phyloP scores from a whole-genome alignment of 495 filamentous ascomycete species.

The Hamigera avellanea region DNA sequence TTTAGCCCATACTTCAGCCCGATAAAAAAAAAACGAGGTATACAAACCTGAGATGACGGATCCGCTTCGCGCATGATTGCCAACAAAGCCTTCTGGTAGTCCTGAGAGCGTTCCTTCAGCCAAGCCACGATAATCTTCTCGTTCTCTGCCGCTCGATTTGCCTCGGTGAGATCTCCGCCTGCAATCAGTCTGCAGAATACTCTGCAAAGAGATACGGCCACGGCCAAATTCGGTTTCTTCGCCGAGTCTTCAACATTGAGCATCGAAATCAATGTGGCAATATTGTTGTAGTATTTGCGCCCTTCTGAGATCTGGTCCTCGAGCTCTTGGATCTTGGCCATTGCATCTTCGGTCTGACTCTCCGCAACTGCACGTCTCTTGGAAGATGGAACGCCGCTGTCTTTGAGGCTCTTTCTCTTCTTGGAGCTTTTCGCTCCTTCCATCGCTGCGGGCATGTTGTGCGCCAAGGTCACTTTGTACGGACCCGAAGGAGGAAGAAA shows the following conservation, averaged over 20 bases:
- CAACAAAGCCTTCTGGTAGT: constrained; percentile 51
- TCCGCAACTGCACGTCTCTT: constrained; percentile 35
- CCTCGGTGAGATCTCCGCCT: constrained; percentile 55
- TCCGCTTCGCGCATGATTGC: constrained; percentile 42
- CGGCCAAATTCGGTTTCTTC: constrained; percentile 39
- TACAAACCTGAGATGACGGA: constrained; percentile 28
- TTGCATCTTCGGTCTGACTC: constrained; percentile 33
- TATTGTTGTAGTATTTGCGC: constrained; percentile 86
- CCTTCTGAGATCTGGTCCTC: constrained; percentile 74
- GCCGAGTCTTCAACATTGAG: constrained; percentile 35
- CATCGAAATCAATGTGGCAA: constrained; percentile 56
- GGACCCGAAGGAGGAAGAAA: too few relatives aligned
- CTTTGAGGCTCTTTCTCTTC: constrained; percentile 31
- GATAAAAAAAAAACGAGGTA: constrained; percentile 1
- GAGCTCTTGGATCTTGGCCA: constrained; percentile 52
- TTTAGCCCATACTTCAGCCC: constrained; percentile 11
- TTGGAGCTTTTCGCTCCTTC: constrained; percentile 20
- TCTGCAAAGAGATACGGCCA: constrained; percentile 72
- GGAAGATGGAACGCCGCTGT: constrained; percentile 21
- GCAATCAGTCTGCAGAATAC: constrained; percentile 80
- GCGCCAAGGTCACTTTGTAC: neutral
- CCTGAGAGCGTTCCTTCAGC: constrained; percentile 61
- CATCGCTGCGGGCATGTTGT: constrained; percentile 21
- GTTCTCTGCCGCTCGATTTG: constrained; percentile 50
- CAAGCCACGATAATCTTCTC: constrained; percentile 66